phyloP scores from a whole-genome alignment of 306 rosid genomes.

The Begonia loranthoides region DNA sequence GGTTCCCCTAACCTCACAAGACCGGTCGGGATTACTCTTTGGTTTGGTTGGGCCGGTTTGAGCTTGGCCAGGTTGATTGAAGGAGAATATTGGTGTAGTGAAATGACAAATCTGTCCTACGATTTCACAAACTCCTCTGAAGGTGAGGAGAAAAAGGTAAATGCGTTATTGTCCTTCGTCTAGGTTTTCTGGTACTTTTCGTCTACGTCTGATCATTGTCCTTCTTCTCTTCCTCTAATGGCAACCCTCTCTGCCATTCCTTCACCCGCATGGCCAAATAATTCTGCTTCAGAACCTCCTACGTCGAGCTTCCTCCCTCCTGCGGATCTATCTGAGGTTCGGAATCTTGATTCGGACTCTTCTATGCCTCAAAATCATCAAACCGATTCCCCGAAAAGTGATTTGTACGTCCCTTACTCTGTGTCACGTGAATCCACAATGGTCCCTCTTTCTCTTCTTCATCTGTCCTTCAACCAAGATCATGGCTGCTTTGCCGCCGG shows the following conservation, averaged over 20 bases:
- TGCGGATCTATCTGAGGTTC: neutral
- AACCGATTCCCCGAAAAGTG: neutral
- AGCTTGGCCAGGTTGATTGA: too few relatives aligned
- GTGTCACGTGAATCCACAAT: neutral
- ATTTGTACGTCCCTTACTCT: neutral
- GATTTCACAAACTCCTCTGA: too few relatives aligned
- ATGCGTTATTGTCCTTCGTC: neutral
- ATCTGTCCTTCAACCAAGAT: constrained; percentile 85
- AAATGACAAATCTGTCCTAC: too few relatives aligned
- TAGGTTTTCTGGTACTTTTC: neutral
- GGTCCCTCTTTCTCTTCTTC: neutral
- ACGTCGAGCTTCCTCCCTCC: neutral
- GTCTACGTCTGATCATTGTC: neutral
- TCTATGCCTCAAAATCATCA: neutral
- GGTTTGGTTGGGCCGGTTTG: too few relatives aligned
- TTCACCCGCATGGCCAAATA: neutral
- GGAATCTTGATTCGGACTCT: neutral
- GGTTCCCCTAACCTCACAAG: too few relatives aligned
- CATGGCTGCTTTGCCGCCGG: constrained; percentile 83
- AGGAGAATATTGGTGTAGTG: too few relatives aligned
- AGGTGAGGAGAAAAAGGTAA: too few relatives aligned
- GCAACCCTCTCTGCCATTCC: neutral
- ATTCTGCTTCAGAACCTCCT: neutral
- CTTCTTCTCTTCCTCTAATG: neutral
- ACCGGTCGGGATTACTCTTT: too few relatives aligned